phyloP scores from a whole-genome alignment of 2,329 filamentous ascomycete species.

The Saccharata proteae region DNA sequence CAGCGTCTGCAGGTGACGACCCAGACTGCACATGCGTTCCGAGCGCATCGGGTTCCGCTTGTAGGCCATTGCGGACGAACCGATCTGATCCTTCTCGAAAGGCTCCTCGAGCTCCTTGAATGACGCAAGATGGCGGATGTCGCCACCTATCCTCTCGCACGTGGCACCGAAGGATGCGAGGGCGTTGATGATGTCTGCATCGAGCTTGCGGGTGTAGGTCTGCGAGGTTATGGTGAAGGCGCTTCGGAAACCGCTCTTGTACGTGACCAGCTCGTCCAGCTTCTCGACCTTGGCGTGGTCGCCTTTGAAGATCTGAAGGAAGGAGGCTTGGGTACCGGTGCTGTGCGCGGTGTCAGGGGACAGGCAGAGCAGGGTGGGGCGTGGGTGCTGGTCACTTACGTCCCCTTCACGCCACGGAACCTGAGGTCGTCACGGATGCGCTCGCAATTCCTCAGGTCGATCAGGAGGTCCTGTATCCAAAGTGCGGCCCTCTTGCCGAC shows the following conservation, averaged over 20 bases:
- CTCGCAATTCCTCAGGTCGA: constrained; percentile 66
- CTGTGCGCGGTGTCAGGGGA: constrained; percentile 12
- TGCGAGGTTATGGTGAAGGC: constrained; percentile 57
- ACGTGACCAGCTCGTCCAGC: constrained; percentile 50
- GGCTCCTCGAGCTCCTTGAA: constrained; percentile 81
- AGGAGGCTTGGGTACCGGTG: constrained; percentile 51
- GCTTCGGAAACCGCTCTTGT: constrained; percentile 52
- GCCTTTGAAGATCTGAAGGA: constrained; percentile 55
- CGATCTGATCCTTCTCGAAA: constrained; percentile 69
- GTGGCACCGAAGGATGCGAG: constrained; percentile 69
- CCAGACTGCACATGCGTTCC: constrained; percentile 49
- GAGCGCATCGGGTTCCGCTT: constrained; percentile 50
- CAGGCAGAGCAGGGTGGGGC: background rate
- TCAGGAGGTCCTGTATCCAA: constrained; percentile 62
- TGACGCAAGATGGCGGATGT: constrained; percentile 61
- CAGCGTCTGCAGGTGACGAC: constrained; percentile 42
- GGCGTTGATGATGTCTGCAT: constrained; percentile 70
- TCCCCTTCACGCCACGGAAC: constrained; percentile 53
- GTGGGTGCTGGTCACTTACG: constrained; percentile 16
- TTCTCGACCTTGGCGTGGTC: constrained; percentile 49
- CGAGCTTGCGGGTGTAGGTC: constrained; percentile 71
- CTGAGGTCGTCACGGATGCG: constrained; percentile 53
- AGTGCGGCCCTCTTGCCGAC: constrained; percentile 58
- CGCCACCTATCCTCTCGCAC: constrained; percentile 59
- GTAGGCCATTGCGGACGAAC: constrained; percentile 48